A percentile compares a stretch with the other conserved stretches of the same genome.
phyloP scores from a whole-genome alignment of 169 alveolate genomes.

The Cryptosporidium andersoni region DNA sequence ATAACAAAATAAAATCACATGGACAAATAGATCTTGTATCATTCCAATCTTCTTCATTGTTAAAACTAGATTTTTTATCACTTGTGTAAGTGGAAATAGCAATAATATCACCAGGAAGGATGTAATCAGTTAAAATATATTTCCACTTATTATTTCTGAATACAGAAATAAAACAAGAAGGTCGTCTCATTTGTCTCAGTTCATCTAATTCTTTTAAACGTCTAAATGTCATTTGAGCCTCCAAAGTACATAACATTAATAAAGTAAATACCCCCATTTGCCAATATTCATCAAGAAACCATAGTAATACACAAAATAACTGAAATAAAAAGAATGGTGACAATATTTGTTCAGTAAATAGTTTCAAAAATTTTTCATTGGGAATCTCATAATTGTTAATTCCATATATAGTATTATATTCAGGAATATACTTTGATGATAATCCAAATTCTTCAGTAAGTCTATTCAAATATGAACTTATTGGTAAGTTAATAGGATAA shows the following conservation, averaged over 20 bases:
- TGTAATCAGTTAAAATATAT: slow-evolving; percentile 82
- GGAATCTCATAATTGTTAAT: slow-evolving; percentile 92
- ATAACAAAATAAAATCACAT: slow-evolving; percentile 80
- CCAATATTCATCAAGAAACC: slow-evolving; percentile 98
- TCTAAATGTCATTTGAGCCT: slow-evolving; percentile 83
- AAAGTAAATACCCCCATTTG: slow-evolving; percentile 88
- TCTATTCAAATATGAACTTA: slow-evolving; percentile 13
- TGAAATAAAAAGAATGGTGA: slow-evolving; percentile 97
- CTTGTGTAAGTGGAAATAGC: slow-evolving; percentile 27
- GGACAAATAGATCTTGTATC: slow-evolving; percentile 73
- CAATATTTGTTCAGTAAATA: slow-evolving; percentile 91
- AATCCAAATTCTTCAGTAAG: slow-evolving; percentile 21
- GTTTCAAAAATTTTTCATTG: slow-evolving; percentile 87
- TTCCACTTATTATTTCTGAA: slow-evolving; percentile 89
- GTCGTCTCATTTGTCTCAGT: slow-evolving; percentile 86
- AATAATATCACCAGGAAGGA: slow-evolving; percentile 95
- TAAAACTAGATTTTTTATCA: slow-evolving; percentile 21
- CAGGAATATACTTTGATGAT: not conserved
- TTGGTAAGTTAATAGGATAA: slow-evolving; percentile 33
- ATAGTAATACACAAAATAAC: slow-evolving; percentile 90
- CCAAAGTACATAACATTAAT: slow-evolving; percentile 84
- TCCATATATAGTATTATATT: slow-evolving; percentile 80
- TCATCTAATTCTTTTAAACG: slow-evolving; percentile 80
- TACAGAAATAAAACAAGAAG: slow-evolving; percentile 86
- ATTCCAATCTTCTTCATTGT: slow-evolving; percentile 37